Conservation (phyloP, 139 green algal species). For the Pseudopediastrum boryanum region DNA sequence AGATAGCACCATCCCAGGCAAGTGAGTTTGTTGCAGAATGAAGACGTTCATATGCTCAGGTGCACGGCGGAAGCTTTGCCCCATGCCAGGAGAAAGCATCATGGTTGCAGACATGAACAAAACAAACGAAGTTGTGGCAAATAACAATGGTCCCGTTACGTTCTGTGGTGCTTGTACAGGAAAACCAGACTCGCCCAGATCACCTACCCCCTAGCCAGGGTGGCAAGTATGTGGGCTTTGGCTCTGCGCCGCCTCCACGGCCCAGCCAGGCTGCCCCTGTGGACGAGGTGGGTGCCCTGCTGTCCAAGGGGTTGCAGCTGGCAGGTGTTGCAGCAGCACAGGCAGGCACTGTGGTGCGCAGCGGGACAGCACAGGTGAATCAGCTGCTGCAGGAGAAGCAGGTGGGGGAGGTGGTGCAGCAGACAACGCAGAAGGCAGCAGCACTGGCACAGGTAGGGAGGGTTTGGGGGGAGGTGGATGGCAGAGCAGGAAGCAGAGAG, state of each 20-base stretch:
- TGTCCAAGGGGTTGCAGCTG: slow-evolving; percentile 66
- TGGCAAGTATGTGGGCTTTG: slow-evolving; percentile 99
- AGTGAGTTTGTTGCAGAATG: too few relatives aligned
- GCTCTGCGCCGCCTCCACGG: slow-evolving; percentile 67
- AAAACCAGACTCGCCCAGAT: slow-evolving; percentile 87
- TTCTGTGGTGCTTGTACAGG: too few relatives aligned
- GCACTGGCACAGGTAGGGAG: slow-evolving; percentile 46
- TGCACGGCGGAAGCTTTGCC: too few relatives aligned
- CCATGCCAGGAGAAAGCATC: too few relatives aligned
- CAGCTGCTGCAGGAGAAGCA: slow-evolving; percentile 57
- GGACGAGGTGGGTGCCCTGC: slow-evolving; percentile 65
- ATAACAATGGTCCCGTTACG: too few relatives aligned
- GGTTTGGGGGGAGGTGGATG: background rate
- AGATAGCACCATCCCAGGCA: too few relatives aligned
- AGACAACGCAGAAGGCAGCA: slow-evolving; percentile 50
- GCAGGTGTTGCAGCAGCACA: slow-evolving; percentile 41
- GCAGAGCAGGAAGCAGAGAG: background rate
- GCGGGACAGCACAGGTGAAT: slow-evolving; percentile 38
- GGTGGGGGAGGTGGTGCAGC: slow-evolving; percentile 49
- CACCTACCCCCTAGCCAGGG: slow-evolving; percentile 89
- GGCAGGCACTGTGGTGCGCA: slow-evolving; percentile 26
- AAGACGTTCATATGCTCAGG: too few relatives aligned
- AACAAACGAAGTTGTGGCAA: background rate
- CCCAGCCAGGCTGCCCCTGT: slow-evolving; percentile 15
- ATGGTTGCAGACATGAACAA: too few relatives aligned